Evolutionary conservation across 2,329 filamentous ascomycete genomes (phyloP).

Genomic region (Colletotrichum siamense): DNA sequence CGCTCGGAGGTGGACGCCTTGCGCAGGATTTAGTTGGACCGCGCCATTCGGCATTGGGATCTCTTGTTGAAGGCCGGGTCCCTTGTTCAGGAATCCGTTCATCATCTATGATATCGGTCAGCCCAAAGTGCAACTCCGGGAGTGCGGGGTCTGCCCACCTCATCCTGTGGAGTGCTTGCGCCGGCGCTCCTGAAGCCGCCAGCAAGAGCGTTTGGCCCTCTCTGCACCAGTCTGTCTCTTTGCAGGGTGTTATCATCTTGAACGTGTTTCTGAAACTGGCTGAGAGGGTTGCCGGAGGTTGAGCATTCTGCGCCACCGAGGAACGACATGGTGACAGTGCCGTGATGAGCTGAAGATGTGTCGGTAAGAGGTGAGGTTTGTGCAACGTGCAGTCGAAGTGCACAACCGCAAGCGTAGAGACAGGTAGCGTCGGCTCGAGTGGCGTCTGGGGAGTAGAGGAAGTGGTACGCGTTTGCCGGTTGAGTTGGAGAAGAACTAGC

Average conservation of each 20-base stretch:
- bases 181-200: conserved; percentile 79
- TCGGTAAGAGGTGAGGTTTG: not conserved
- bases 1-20: conserved; percentile 57
- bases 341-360: not conserved
- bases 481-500: not conserved
- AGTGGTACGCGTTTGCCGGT: not conserved
- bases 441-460: not conserved
- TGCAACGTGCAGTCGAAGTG: not conserved
- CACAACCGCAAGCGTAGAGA: not conserved
- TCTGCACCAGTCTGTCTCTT: conserved; percentile 83
- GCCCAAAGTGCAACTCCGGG: not conserved
- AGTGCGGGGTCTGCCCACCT: conserved; percentile 50
- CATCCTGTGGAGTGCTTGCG: conserved; percentile 75
- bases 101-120: conserved; percentile 69
- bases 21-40: conserved; percentile 53
- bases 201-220: conserved; percentile 72
- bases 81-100: conserved; percentile 89
- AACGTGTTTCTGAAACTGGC: conserved; percentile 96
- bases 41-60: conserved; percentile 56
- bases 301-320: conserved; percentile 96
- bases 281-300: conserved; percentile 92
- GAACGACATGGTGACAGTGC: conserved; percentile 77
- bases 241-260: conserved; percentile 96
- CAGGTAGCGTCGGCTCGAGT: not conserved
- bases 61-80: conserved; percentile 62